Conservation (phyloP, 2,329 filamentous ascomycete genomes). For the Anthostomella pinea region DNA sequence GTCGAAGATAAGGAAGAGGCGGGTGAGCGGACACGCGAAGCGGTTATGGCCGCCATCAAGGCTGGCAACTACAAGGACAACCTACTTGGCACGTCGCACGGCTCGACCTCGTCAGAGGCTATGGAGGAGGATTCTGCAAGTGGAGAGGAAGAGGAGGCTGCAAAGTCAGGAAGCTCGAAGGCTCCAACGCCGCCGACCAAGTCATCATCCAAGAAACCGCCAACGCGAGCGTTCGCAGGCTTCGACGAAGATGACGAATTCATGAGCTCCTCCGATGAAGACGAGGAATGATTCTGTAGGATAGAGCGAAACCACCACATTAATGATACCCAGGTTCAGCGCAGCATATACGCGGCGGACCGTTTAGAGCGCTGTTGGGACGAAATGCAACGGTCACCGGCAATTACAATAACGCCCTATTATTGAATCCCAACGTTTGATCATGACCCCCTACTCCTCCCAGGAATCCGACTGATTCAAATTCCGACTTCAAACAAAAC, state of each 20-base stretch:
- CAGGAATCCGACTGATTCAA: no score
- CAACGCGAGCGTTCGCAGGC: constrained; percentile 59
- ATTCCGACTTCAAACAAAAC: no score
- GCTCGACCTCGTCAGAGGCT: constrained; percentile 41
- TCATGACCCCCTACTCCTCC: no score
- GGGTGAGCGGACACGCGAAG: constrained; percentile 75
- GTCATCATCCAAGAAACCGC: constrained; percentile 35
- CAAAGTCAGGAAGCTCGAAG: constrained; percentile 40
- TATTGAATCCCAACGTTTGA: no score
- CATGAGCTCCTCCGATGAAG: constrained; percentile 66
- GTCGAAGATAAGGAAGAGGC: constrained; percentile 92
- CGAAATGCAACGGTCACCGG: no score
- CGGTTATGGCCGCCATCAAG: constrained; percentile 69
- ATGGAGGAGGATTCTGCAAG: constrained; percentile 33
- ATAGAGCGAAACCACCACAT: constrained; percentile 6
- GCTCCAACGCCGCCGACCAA: constrained; percentile 50
- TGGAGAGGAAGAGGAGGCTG: constrained; percentile 35
- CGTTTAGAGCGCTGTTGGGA: no score
- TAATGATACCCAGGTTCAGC: constrained; percentile 11
- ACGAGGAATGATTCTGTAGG: constrained; percentile 36
- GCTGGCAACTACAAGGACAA: constrained; percentile 62
- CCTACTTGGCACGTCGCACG: constrained; percentile 49
- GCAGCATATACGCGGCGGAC: not conserved
- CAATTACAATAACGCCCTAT: no score
- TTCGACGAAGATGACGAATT: constrained; percentile 80